These are phyloP conservation scores for Excoecaria cochinchinensis DNA, from an alignment of 345 rosid species.

Conservation along the genomic window DNA sequence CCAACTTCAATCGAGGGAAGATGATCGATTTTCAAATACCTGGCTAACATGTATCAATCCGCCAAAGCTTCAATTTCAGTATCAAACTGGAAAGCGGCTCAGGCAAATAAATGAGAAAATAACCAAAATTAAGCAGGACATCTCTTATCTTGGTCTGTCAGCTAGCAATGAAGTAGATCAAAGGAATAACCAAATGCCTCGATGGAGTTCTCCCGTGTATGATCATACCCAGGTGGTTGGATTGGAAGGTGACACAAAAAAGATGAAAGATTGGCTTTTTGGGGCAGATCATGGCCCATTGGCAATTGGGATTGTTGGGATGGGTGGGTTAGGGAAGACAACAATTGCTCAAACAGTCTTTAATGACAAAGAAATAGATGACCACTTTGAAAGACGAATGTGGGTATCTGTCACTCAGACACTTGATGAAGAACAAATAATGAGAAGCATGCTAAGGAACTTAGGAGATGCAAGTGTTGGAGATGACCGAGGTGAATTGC, in stretches of 20 bases:
- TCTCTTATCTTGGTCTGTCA: conserved; percentile 16
- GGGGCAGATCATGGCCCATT: conserved; percentile 14
- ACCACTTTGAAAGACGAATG: conserved; percentile 31
- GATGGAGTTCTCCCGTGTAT: conserved; percentile 31
- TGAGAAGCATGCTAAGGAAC: conserved; percentile 28
- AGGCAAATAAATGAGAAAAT: conserved; percentile 20
- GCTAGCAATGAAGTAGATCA: conserved; percentile 7
- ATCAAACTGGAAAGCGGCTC: conserved; percentile 25
- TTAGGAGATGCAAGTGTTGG: conserved; percentile 31
- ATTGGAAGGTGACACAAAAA: conserved; percentile 23
- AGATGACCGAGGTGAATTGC: conserved; percentile 25
- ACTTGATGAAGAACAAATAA: conserved; percentile 27
- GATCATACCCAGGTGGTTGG: conserved; percentile 30
- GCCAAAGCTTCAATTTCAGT: conserved; percentile 17
- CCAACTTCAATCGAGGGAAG: conserved; percentile 24
- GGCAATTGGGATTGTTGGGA: conserved; percentile 30
- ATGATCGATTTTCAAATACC: not conserved
- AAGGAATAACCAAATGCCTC: conserved; percentile 18
- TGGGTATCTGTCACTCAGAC: conserved; percentile 38
- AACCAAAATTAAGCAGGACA: conserved; percentile 10
- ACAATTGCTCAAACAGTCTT: conserved; percentile 32
- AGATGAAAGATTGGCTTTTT: conserved; percentile 27
- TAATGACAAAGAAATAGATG: conserved; percentile 27
- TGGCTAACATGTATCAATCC: conserved; percentile 13
- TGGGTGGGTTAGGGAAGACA: conserved; percentile 42